phyloP scores from a whole-genome alignment of 176 grass and related monocot genomes.

The Bonia amplexicaulis region DNA sequence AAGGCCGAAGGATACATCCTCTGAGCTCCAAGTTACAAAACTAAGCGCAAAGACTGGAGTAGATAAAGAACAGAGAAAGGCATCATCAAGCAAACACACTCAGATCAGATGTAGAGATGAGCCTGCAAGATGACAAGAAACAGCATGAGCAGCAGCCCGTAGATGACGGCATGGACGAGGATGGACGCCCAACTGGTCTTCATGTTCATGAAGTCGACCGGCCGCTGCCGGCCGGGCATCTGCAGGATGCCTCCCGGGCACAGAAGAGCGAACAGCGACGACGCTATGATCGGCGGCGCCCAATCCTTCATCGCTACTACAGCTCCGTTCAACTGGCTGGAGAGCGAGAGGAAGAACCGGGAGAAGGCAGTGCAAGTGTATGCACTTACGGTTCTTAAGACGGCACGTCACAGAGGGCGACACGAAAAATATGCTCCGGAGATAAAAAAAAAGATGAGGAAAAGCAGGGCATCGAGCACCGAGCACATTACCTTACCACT shows the following conservation, averaged over 20 bases:
- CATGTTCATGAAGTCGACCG: slow-evolving; percentile 76
- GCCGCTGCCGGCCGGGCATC: slow-evolving; percentile 74
- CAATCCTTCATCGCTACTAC: slow-evolving; percentile 60
- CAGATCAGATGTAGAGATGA: slow-evolving; percentile 62
- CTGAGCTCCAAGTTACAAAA: not conserved
- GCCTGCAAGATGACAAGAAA: slow-evolving; percentile 52
- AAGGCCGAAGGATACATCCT: not conserved
- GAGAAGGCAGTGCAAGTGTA: not conserved
- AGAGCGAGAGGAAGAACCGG: not conserved
- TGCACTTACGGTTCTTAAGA: not conserved
- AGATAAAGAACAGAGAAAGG: not conserved
- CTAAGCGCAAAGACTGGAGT: not conserved
- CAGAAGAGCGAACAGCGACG: slow-evolving; percentile 82
- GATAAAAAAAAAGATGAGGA: not conserved
- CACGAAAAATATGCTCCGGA: not conserved
- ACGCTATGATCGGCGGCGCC: slow-evolving; percentile 73
- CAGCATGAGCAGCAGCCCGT: slow-evolving; percentile 55
- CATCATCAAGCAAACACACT: not conserved
- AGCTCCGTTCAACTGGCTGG: not conserved
- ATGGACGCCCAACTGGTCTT: slow-evolving; percentile 75
- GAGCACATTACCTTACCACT: not conserved
- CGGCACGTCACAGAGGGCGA: not conserved
- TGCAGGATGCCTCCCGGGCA: slow-evolving; percentile 73
- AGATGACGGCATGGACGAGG: slow-evolving; percentile 73
- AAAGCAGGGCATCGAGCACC: slow-evolving; percentile 12